Base-by-base conservation (phyloP, 2,329 filamentous ascomycete species). In the Colletotrichum salicis region DNA sequence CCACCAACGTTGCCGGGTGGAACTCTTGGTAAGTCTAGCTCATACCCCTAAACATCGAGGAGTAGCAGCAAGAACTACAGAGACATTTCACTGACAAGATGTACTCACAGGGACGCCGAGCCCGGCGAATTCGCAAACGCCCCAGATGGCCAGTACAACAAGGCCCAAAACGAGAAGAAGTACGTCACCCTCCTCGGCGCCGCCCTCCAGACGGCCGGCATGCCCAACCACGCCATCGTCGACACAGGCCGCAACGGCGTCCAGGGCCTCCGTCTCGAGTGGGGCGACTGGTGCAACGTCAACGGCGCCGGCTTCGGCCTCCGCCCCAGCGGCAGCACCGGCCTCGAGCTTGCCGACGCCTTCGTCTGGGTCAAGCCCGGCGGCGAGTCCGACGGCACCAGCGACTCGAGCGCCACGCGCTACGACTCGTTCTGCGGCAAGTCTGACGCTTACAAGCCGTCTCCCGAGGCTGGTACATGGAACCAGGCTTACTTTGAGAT, bases 341-440 rank as follows among this genome's bases (percentile, higher is more conserved):
- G 87, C 56, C 82, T 87, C 75, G 77, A 81, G 7, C 84, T 90
- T 24, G 85, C 86, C 64, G 90, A 92, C 79, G 88, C 89, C 45
- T 90, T 92, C 74, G 90, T 92, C 60, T 92, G 90, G 90, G 82
- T 91, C 76, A 92, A 92, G 85, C 90, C 90, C 19, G 89, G 90
- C 75, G 85, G 85, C 71, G 85, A 86, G 79, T 93, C 81, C 10
- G 76, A 83, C 64, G 82, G 81, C n/a, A 83, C 81, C 56, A 80
- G 78, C 76, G 81, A 82, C 78, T 74, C 67, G 52, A 78, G 76
- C 37, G 80, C 80, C 55, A 67, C 37, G 56, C 78, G 80, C 64
- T 83, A 81, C 76, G 80, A 82, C 77, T 77, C 75, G 73, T 82
- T 81, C 79, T 83, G 80, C 76, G 81, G 80, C 64, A 80, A 80